phyloP scores from a whole-genome alignment of 495 filamentous ascomycete genomes.

The Aspergillus affinis region DNA sequence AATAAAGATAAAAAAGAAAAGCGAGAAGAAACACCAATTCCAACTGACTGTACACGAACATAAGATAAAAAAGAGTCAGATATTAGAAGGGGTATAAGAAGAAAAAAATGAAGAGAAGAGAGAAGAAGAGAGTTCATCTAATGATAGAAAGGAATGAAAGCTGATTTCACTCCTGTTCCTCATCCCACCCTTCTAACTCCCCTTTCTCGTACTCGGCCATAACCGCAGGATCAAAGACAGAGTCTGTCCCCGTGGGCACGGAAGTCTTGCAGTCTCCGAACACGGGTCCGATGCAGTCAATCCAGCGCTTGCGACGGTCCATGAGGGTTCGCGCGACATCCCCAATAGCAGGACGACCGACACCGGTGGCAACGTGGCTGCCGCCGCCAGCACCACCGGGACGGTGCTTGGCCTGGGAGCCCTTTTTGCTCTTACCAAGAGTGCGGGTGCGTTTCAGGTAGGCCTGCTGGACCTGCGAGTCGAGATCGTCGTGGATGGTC shows the following conservation, averaged over 20 bases:
- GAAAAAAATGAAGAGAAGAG: no score
- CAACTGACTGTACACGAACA: slow-evolving; percentile 12
- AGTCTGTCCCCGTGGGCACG: slow-evolving; percentile 53
- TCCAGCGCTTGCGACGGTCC: slow-evolving; percentile 85
- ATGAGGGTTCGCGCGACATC: slow-evolving; percentile 86
- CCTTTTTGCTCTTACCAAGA: slow-evolving; percentile 88
- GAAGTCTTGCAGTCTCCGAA: slow-evolving; percentile 72
- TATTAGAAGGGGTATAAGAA: no score
- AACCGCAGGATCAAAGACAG: slow-evolving; percentile 62
- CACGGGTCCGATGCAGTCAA: slow-evolving; percentile 79
- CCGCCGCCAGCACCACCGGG: slow-evolving; percentile 62
- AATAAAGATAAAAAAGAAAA: not conserved
- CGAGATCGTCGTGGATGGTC: slow-evolving; percentile 95
- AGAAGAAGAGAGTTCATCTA: not conserved
- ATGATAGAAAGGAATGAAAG: not conserved
- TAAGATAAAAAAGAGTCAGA: not conserved
- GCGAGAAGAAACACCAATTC: not conserved
- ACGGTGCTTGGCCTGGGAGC: slow-evolving; percentile 63
- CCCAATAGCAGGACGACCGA: slow-evolving; percentile 78
- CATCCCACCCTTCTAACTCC: slow-evolving; percentile 76
- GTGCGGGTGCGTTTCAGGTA: slow-evolving; percentile 96
- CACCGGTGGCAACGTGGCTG: slow-evolving; percentile 47
- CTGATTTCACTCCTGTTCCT: slow-evolving; percentile 56
- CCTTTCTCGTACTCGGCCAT: slow-evolving; percentile 61
- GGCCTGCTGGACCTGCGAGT: slow-evolving; percentile 90